These are phyloP conservation scores for Harringtonia lauricola DNA, from an alignment of 2,329 filamentous ascomycete species.

Conservation along the genomic window DNA sequence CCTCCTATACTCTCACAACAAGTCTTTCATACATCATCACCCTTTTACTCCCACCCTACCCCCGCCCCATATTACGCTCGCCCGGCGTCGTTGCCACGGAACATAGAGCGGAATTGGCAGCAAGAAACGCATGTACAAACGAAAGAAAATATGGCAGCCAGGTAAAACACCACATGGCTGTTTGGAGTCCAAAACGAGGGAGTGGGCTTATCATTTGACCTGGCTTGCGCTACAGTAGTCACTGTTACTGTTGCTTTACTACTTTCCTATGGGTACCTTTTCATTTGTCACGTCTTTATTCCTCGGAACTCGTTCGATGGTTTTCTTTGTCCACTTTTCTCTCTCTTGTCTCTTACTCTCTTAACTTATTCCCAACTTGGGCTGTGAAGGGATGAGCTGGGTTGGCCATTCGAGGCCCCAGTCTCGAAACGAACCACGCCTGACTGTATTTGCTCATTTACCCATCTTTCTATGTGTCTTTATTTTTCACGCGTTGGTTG, in stretches of 20 bases:
- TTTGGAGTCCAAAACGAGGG: background rate
- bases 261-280: too few species aligned
- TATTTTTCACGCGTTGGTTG: constrained; percentile 12
- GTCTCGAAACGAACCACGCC: too few species aligned
- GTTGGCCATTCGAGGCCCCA: background rate
- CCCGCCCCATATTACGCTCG: background rate
- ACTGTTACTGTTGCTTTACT: background rate
- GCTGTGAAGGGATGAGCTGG: background rate
- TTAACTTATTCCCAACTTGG: background rate
- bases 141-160: background rate
- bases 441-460: background rate
- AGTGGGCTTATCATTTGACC: background rate
- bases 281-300: background rate
- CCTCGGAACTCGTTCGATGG: background rate
- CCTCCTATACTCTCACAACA: constrained; percentile 4
- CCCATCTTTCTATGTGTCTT: constrained; percentile 5
- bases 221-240: too few species aligned
- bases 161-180: background rate
- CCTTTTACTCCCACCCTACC: background rate
- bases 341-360: too few species aligned
- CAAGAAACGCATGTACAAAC: background rate
- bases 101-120: background rate
- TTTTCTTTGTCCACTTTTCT: background rate
- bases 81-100: background rate
- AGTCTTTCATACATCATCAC: background rate